Evolutionary conservation across 2,329 filamentous ascomycete genomes (phyloP), one percentile per base, ranked within the genome.

Genomic region (Fusarium gaditjirri): DNA sequence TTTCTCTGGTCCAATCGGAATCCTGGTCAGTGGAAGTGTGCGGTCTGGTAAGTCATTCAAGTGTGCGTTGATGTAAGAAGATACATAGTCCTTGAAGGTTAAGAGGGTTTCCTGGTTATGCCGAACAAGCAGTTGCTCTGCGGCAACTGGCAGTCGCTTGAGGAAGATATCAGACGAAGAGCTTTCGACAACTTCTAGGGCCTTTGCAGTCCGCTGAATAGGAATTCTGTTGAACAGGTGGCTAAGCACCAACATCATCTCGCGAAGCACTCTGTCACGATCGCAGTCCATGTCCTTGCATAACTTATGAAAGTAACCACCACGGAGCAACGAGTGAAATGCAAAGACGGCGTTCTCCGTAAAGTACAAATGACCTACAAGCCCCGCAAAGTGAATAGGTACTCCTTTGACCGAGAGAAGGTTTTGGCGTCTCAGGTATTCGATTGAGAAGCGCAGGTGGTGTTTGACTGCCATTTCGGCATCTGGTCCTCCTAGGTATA

Each of bases 361-460:
- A 75, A 91, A 94, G 81, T 94, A 94, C 3, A 95, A 82, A 80
- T 94, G 92, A 1, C 89, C 88, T 2, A 94, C 87, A 7, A 90
- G 84, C 1, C 90, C 89, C 1, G 93, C 88, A 77, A 95, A 94
- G 77, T 95, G 93, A 17, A 94, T 81, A 0, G 93, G 92, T 3
- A 80, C 83, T 49, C 93, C 93, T 3, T 81, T 78, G 0, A 83
- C 79, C 7, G 88, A 89, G 13, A 95, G 83, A 0, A 95, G 86
- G 46, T 88, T 84, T 73, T 94, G 91, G 39, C 91, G 85, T 25
- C 92, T 87, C 2, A 95, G 85, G 74, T 94, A 95, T 71, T 95
- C 93, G 47, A 95, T 92, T 0, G 92, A 94, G 79, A 95, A 95
- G 7, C 93, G 88, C 11, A 95, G 80, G 76, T 95, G 92, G 77